These are phyloP conservation scores for Penicillium longicatenatum DNA, from an alignment of 495 filamentous ascomycete genomes.

Conservation along the genomic window DNA sequence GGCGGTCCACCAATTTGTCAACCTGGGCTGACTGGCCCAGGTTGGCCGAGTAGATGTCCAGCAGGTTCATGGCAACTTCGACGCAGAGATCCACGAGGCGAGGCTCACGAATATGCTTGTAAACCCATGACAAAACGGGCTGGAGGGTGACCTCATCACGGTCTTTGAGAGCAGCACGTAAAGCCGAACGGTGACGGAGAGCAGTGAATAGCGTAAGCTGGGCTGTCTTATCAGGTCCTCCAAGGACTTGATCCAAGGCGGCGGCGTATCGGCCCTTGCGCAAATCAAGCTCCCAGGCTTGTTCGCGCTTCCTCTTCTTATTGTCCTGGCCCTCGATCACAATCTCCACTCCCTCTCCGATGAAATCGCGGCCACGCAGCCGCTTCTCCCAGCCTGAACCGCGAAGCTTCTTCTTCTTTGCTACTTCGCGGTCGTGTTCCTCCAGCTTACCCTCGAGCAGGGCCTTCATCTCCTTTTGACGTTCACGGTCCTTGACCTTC, in stretches of 20 bases:
- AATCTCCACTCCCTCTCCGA: constrained; percentile 84
- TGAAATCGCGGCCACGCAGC: constrained; percentile 74
- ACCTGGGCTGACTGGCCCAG: constrained; percentile 73
- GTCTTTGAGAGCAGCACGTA: constrained; percentile 75
- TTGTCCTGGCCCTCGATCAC: constrained; percentile 76
- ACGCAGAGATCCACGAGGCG: constrained; percentile 74
- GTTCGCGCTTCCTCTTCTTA: constrained; percentile 59
- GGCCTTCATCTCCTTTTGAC: constrained; percentile 83
- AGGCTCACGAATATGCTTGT: constrained; percentile 75
- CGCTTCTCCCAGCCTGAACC: constrained; percentile 70
- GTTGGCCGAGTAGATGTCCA: constrained; percentile 86
- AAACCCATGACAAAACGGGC: constrained; percentile 81
- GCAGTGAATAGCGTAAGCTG: constrained; percentile 78
- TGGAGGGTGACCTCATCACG: constrained; percentile 82
- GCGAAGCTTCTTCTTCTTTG: constrained; percentile 65
- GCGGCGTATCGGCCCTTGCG: constrained; percentile 73
- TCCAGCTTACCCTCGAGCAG: constrained; percentile 75
- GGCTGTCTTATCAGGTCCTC: constrained; percentile 54
- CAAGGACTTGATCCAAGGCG: constrained; percentile 79
- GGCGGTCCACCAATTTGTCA: constrained; percentile 60
- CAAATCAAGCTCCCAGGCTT: constrained; percentile 77
- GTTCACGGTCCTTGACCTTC: constrained; percentile 74
- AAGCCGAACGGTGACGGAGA: constrained; percentile 83
- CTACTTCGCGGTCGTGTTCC: constrained; percentile 64
- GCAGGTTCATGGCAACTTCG: constrained; percentile 74